Conservation (phyloP, 345 rosid species). For the Gossypium australe region DNA sequence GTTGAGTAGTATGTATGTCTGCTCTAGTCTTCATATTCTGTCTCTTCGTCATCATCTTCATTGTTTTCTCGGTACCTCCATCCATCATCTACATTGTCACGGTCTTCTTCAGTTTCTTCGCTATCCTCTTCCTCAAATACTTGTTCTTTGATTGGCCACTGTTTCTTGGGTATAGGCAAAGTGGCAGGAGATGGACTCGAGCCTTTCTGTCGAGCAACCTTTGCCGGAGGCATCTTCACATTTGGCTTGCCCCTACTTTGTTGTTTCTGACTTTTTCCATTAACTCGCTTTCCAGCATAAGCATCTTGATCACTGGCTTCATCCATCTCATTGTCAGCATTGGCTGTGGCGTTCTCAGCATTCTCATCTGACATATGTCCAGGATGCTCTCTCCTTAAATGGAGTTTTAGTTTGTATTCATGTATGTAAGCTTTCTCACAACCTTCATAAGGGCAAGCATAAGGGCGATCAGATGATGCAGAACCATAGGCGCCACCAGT, state of each 20-base stretch:
- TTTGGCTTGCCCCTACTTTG: constrained; percentile 55
- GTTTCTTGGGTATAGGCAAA: constrained; percentile 39
- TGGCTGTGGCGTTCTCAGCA: constrained; percentile 42
- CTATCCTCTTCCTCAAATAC: constrained; percentile 70
- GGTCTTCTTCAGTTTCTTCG: constrained; percentile 86
- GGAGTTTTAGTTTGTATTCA: constrained; percentile 96
- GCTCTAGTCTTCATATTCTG: constrained; percentile 76
- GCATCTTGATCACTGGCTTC: constrained; percentile 84
- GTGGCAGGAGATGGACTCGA: constrained; percentile 53
- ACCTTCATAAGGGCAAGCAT: constrained; percentile 83
- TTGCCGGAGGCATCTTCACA: constrained; percentile 63
- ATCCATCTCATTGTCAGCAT: constrained; percentile 63
- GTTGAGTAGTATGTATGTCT: not conserved
- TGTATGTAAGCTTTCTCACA: constrained; percentile 95
- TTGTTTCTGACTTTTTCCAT: constrained; percentile 57
- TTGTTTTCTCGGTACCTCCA: constrained; percentile 70
- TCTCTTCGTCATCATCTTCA: constrained; percentile 89
- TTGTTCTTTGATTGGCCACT: constrained; percentile 64
- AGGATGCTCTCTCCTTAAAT: constrained; percentile 88
- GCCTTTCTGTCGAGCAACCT: constrained; percentile 47
- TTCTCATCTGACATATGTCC: constrained; percentile 71
- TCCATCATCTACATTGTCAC: constrained; percentile 75
- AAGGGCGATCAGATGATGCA: constrained; percentile 79
- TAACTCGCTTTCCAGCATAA: constrained; percentile 48
- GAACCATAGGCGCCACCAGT: constrained; percentile 47